Percentiles rank a stretch among this genome's conserved stretches.
phyloP scores from a whole-genome alignment of 768 basidiomycete genomes.

The Termitomyces bulborhizus region DNA sequence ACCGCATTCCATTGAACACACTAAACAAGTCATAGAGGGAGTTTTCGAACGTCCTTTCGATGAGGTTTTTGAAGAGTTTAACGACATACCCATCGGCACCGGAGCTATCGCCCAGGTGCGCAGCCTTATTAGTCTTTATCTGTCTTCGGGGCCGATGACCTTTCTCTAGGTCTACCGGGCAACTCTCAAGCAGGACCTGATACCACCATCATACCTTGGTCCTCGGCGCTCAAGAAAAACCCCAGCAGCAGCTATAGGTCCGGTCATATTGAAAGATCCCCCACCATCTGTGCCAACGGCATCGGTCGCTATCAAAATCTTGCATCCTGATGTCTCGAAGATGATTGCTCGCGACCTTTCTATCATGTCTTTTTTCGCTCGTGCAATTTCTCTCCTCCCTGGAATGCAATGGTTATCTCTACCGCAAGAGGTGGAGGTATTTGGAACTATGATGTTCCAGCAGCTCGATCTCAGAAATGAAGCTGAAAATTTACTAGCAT shows the following conservation, averaged over 20 bases:
- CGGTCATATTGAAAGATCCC: constrained; percentile 57
- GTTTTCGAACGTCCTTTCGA: constrained; percentile 82
- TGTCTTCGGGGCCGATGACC: neutral
- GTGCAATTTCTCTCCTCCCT: constrained; percentile 69
- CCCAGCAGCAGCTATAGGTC: constrained; percentile 38
- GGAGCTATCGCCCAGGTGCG: constrained; percentile 93
- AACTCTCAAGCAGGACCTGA: constrained; percentile 73
- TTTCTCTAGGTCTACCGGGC: constrained; percentile 76
- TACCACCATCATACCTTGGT: constrained; percentile 78
- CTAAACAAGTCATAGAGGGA: constrained; percentile 71
- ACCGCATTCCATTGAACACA: constrained; percentile 76
- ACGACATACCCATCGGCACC: constrained; percentile 84
- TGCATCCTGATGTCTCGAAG: constrained; percentile 82
- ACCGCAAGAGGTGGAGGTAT: constrained; percentile 91
- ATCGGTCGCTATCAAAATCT: constrained; percentile 91
- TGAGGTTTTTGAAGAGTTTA: constrained; percentile 89
- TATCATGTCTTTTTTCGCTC: constrained; percentile 94
- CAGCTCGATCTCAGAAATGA: constrained; percentile 91
- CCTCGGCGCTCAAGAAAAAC: constrained; percentile 58
- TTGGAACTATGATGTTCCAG: constrained; percentile 93
- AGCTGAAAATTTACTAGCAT: constrained; percentile 77
- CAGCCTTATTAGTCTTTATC: constrained; percentile 1
- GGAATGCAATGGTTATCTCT: constrained; percentile 97
- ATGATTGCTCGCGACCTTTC: constrained; percentile 84
- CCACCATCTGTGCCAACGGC: constrained; percentile 74